phyloP scores from a whole-genome alignment of 371 early-diverging fungal species.

The Chytridium lagenaria region DNA sequence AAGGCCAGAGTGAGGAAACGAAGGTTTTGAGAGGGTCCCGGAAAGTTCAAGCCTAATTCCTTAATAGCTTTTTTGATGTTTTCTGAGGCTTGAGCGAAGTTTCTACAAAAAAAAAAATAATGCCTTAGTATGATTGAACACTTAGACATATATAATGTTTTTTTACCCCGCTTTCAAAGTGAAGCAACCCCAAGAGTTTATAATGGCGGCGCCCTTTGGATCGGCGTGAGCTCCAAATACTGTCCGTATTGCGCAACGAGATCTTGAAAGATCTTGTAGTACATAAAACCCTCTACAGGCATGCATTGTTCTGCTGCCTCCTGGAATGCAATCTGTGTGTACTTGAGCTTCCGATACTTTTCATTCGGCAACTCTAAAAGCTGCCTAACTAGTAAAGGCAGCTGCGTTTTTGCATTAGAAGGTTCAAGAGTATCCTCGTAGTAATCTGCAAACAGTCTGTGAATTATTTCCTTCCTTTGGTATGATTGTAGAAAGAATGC shows the following conservation, averaged over 20 bases:
- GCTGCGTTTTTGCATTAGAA: neutral
- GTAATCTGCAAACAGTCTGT: constrained; percentile 7
- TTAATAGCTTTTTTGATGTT: neutral
- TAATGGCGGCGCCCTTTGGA: neutral
- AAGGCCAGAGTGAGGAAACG: neutral
- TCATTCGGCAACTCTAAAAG: constrained; percentile 3
- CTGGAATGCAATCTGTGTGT: constrained; percentile 12
- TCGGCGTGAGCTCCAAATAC: constrained; percentile 1
- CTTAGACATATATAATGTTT: neutral
- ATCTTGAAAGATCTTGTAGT: neutral
- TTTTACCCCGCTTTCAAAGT: constrained; percentile 2
- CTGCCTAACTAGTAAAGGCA: neutral
- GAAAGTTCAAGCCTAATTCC: neutral
- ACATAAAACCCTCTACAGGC: neutral
- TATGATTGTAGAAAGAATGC: neutral
- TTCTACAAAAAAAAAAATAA: neutral
- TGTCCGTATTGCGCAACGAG: neutral
- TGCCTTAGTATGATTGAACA: too few relatives aligned
- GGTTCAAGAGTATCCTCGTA: neutral
- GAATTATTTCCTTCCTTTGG: constrained; percentile 12
- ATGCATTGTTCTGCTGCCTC: constrained; percentile 11
- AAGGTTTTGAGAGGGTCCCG: neutral
- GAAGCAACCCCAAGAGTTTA: constrained; percentile 1
- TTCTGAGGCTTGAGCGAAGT: neutral
- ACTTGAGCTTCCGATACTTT: neutral